These are phyloP conservation scores for Prunus mume DNA, from an alignment of 306 rosid genomes.

Conservation along the genomic window DNA sequence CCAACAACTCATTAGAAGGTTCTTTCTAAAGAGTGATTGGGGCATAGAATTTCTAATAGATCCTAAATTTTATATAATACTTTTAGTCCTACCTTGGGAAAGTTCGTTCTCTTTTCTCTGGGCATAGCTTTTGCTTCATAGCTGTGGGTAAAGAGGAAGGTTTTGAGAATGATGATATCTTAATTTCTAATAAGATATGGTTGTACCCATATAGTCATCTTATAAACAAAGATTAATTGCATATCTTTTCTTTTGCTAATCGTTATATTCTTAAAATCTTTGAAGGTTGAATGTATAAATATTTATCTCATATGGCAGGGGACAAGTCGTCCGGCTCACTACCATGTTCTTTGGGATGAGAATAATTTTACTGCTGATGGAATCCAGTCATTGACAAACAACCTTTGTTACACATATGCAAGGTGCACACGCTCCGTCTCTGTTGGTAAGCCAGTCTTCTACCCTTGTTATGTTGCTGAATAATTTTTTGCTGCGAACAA, in stretches of 20 bases:
- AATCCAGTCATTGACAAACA: constrained; percentile 83
- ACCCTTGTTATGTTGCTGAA: not conserved
- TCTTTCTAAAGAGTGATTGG: too few relatives aligned
- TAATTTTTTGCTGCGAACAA: not conserved
- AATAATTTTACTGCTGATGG: constrained; percentile 89
- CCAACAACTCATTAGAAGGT: too few relatives aligned
- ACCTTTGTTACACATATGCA: constrained; percentile 88
- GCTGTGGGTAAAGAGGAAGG: not conserved
- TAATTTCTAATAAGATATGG: not conserved
- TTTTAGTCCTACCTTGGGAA: too few relatives aligned
- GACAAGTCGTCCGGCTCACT: constrained; percentile 91
- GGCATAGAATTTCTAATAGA: too few relatives aligned
- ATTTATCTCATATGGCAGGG: constrained; percentile 44
- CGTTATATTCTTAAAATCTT: not conserved
- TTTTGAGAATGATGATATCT: not conserved
- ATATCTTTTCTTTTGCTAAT: not conserved
- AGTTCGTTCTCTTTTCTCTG: too few relatives aligned
- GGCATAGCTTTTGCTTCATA: too few relatives aligned
- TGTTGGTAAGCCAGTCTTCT: constrained; percentile 58
- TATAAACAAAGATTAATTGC: not conserved
- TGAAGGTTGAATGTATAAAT: not conserved
- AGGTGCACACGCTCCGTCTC: constrained; percentile 92
- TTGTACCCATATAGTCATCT: not conserved
- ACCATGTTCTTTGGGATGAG: constrained; percentile 95
- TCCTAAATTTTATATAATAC: too few relatives aligned